These are phyloP conservation scores for Elsinoe fawcettii DNA, from an alignment of 2,329 filamentous ascomycete species.

Conservation along the genomic window DNA sequence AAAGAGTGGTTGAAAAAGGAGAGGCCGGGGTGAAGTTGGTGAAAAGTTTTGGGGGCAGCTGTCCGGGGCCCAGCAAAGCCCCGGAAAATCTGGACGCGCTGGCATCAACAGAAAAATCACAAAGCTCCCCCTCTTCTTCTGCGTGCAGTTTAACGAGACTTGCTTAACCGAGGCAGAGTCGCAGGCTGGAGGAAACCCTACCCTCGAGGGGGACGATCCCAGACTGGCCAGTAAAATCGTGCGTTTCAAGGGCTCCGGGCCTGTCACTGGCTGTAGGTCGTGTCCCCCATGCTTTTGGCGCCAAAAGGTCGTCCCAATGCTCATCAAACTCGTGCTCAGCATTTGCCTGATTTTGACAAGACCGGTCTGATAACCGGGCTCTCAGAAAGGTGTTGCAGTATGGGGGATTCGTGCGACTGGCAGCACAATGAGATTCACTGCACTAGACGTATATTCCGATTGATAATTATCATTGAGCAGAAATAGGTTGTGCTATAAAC, in stretches of 20 bases:
- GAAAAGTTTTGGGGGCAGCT: slow-evolving; percentile 7
- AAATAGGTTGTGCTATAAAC: neutral
- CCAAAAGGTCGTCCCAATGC: neutral
- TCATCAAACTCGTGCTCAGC: slow-evolving; percentile 6
- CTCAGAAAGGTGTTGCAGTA: no score
- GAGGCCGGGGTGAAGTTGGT: slow-evolving; percentile 7
- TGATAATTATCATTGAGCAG: neutral
- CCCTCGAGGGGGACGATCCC: neutral
- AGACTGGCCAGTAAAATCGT: slow-evolving; percentile 5
- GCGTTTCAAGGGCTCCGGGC: neutral
- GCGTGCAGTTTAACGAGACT: slow-evolving; percentile 4
- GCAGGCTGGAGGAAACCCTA: neutral
- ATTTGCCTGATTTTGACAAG: neutral
- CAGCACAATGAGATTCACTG: neutral
- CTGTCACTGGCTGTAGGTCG: neutral
- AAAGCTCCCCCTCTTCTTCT: neutral
- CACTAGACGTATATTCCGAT: neutral
- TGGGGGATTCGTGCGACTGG: no score
- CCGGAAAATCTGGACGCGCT: neutral
- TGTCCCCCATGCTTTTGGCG: neutral
- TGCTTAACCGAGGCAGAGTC: neutral
- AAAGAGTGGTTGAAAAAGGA: neutral
- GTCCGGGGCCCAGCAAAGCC: neutral
- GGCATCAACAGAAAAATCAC: neutral
- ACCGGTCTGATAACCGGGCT: no score